A percentile compares a stretch with the other conserved stretches of the same genome.
These are phyloP conservation scores for Coprinopsis sp. DNA, from an alignment of 768 basidiomycete species.

Conservation along the genomic window DNA sequence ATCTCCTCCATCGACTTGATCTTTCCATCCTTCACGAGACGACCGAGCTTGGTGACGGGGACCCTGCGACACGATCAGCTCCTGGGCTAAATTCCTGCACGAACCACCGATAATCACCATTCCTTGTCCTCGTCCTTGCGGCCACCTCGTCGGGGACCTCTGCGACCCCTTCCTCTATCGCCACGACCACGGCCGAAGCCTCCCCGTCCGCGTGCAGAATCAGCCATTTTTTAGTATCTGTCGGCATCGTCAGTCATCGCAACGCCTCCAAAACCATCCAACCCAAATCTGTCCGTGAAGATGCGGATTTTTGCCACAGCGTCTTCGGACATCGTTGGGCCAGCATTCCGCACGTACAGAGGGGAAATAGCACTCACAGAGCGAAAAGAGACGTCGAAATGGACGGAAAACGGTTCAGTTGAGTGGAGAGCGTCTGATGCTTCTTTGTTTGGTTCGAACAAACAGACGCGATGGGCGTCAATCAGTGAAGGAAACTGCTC, in stretches of 20 bases:
- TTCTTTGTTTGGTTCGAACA: too few species aligned
- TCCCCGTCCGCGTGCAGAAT: constrained; percentile 66
- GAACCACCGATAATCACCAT: constrained; percentile 55
- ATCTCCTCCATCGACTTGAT: constrained; percentile 99
- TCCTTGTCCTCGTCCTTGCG: constrained; percentile 99
- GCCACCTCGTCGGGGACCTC: constrained; percentile 90
- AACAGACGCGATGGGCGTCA: too few species aligned
- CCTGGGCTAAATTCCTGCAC: background rate
- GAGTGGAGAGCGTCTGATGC: too few species aligned
- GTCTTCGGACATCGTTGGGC: constrained; percentile 2
- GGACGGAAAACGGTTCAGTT: too few species aligned
- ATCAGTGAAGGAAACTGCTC: too few species aligned
- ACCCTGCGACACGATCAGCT: constrained; percentile 46
- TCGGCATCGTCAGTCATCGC: constrained; percentile 39
- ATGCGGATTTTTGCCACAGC: constrained; percentile 1
- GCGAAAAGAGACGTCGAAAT: constrained; percentile 31
- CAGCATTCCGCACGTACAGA: constrained; percentile 5
- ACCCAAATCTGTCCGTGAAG: constrained; percentile 21
- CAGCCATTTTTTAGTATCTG: constrained; percentile 61
- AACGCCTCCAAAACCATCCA: constrained; percentile 43
- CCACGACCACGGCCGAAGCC: constrained; percentile 88
- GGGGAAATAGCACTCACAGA: constrained; percentile 29
- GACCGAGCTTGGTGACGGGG: constrained; percentile 98
- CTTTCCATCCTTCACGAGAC: constrained; percentile 98
- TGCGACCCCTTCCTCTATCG: constrained; percentile 83